Percentiles rank a stretch among this genome's conserved stretches.
phyloP scores from a whole-genome alignment of 116 monocot species.

The Cymodocea nodosa region DNA sequence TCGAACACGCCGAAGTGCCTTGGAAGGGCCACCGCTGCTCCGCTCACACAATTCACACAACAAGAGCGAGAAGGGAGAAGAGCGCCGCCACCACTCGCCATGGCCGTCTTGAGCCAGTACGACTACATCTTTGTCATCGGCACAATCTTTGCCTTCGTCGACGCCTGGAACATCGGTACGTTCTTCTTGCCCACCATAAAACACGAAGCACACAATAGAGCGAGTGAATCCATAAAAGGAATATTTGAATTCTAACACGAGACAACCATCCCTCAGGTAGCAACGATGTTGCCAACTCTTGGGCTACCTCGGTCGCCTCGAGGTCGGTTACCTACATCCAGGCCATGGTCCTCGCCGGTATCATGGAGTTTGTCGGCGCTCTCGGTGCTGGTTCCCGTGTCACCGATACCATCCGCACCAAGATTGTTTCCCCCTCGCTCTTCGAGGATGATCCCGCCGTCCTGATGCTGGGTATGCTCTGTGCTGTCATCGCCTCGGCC shows the following conservation, averaged over 20 bases:
- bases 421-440: constrained; percentile 2
- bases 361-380: not conserved
- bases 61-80: too few relatives aligned
- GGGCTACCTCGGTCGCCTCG: too few relatives aligned
- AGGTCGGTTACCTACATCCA: too few relatives aligned
- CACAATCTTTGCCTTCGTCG: constrained; percentile 5
- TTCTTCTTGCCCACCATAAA: not conserved
- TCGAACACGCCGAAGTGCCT: too few relatives aligned
- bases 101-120: not conserved
- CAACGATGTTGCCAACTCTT: too few relatives aligned
- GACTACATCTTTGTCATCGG: constrained; percentile 6
- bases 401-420: constrained; percentile 5
- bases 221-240: too few relatives aligned
- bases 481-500: constrained; percentile 3
- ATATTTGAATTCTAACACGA: too few relatives aligned
- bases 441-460: constrained; percentile 4
- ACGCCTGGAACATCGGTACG: constrained; percentile 6
- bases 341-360: not conserved
- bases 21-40: too few relatives aligned
- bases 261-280: too few relatives aligned
- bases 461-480: constrained; percentile 3
- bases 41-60: too few relatives aligned
- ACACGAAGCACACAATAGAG: not conserved
- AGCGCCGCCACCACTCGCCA: too few relatives aligned
- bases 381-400: not conserved